Percentiles rank a stretch among this genome's conserved stretches.
These are phyloP conservation scores for Carex pumila DNA, from an alignment of 176 grass and related monocot species.

Conservation along the genomic window DNA sequence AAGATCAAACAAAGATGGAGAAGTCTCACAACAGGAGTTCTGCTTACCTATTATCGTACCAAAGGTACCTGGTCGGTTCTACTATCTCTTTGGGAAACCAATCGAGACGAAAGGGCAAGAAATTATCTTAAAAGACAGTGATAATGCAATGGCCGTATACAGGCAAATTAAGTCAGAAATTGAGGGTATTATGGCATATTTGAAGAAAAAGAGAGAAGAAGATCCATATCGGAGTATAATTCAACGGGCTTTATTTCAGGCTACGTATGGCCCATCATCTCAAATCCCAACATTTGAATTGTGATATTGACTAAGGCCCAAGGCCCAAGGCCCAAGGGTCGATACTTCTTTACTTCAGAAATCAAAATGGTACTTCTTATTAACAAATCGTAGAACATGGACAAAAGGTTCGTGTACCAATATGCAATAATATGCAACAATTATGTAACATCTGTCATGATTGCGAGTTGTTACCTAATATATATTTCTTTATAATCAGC, in stretches of 20 bases:
- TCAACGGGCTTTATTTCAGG: conserved; percentile 48
- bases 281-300: conserved; percentile 71
- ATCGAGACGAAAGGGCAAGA: conserved; percentile 53
- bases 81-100: conserved; percentile 78
- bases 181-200: conserved; percentile 58
- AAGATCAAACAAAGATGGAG: conserved; percentile 57
- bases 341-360: not conserved
- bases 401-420: not conserved
- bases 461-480: not conserved
- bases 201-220: conserved; percentile 79
- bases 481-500: not conserved
- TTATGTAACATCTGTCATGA: not conserved
- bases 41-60: conserved; percentile 53
- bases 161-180: conserved; percentile 62
- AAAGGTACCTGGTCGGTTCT: conserved; percentile 83
- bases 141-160: conserved; percentile 50
- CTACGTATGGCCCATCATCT: conserved; percentile 41
- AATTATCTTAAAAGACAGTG: conserved; percentile 54
- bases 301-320: conserved; percentile 25
- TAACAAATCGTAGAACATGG: not conserved
- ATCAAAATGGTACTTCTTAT: not conserved
- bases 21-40: conserved; percentile 56
- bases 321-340: not conserved
- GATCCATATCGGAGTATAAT: conserved; percentile 74
- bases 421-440: not conserved